Percentiles rank a stretch among this genome's conserved stretches.
phyloP scores from a whole-genome alignment of 1,139 yeast species.

The Entelexis sorbosivorans region DNA sequence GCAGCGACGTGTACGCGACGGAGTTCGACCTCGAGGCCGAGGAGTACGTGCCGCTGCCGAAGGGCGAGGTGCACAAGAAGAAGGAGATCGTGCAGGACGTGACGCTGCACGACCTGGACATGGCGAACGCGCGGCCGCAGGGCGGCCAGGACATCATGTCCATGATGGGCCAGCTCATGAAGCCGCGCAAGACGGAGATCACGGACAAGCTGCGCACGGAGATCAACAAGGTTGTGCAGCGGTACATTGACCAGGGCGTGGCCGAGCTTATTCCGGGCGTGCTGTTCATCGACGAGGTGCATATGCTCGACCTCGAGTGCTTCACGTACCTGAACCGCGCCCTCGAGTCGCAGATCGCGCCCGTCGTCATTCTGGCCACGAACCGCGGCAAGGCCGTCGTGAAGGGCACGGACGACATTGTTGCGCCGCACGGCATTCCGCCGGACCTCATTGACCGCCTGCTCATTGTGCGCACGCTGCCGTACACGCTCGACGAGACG shows the following conservation, averaged over 20 bases:
- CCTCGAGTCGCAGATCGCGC: constrained; percentile 82
- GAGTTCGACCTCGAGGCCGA: constrained; percentile 97
- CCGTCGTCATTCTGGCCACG: constrained; percentile 88
- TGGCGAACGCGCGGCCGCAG: constrained; percentile 94
- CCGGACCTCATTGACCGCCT: constrained; percentile 87
- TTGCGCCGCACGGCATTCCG: constrained; percentile 94
- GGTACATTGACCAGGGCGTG: constrained; percentile 93
- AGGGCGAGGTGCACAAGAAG: constrained; percentile 97
- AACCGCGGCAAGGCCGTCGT: constrained; percentile 89
- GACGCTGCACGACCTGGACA: constrained; percentile 87
- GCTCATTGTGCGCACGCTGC: constrained; percentile 80
- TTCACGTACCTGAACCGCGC: constrained; percentile 92
- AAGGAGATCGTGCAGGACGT: constrained; percentile 97
- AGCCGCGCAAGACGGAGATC: constrained; percentile 96
- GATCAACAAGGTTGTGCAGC: constrained; percentile 90
- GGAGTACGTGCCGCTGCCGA: constrained; percentile 95
- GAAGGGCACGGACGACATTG: constrained; percentile 79
- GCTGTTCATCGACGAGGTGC: constrained; percentile 91
- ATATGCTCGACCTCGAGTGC: constrained; percentile 93
- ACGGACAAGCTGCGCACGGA: constrained; percentile 89
- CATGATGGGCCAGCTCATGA: constrained; percentile 96
- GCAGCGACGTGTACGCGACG: constrained; percentile 96
- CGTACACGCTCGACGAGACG: constrained; percentile 76
- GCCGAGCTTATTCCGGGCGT: constrained; percentile 98
- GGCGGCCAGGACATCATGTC: constrained; percentile 98